Conservation (phyloP, 2,329 filamentous ascomycete genomes). For the Neoarthrinium moseri region DNA sequence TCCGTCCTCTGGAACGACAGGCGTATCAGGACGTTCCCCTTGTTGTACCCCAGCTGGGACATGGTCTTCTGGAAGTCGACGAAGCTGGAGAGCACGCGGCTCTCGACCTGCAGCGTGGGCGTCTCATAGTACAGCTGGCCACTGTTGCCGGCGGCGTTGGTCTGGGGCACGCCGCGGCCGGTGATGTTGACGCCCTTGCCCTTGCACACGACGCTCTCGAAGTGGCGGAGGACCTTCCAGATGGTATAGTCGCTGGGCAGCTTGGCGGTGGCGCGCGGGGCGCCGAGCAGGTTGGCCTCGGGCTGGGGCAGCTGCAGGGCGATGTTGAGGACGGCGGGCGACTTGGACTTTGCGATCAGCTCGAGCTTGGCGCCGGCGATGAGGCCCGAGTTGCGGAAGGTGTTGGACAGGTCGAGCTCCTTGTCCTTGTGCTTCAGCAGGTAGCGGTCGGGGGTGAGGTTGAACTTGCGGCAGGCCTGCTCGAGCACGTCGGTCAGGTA, state of each 20-base stretch:
- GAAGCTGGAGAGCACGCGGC: constrained; percentile 73
- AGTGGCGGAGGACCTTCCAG: constrained; percentile 87
- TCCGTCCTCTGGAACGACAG: constrained; percentile 75
- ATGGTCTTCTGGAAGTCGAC: constrained; percentile 86
- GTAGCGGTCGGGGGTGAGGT: constrained; percentile 69
- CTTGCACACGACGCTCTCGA: constrained; percentile 72
- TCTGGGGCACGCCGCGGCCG: constrained; percentile 71
- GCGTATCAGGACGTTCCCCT: constrained; percentile 75
- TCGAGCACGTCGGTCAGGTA: constrained; percentile 82
- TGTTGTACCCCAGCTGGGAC: constrained; percentile 82
- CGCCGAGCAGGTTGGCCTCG: constrained; percentile 58
- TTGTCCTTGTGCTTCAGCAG: constrained; percentile 88
- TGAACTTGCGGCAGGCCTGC: constrained; percentile 84
- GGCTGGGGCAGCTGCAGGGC: constrained; percentile 81
- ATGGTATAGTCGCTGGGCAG: constrained; percentile 85
- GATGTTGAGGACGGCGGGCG: constrained; percentile 80
- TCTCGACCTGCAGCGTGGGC: constrained; percentile 81
- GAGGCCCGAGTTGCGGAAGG: constrained; percentile 81
- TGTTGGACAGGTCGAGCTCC: constrained; percentile 78
- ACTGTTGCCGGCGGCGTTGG: constrained; percentile 46
- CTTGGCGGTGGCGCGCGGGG: constrained; percentile 73
- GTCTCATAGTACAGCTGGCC: constrained; percentile 87
- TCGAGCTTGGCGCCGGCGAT: constrained; percentile 86
- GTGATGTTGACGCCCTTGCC: constrained; percentile 75
- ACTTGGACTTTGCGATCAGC: constrained; percentile 82